Conservation (phyloP, 2,329 filamentous ascomycete genomes). For the Apiospora kogelbergensis region DNA sequence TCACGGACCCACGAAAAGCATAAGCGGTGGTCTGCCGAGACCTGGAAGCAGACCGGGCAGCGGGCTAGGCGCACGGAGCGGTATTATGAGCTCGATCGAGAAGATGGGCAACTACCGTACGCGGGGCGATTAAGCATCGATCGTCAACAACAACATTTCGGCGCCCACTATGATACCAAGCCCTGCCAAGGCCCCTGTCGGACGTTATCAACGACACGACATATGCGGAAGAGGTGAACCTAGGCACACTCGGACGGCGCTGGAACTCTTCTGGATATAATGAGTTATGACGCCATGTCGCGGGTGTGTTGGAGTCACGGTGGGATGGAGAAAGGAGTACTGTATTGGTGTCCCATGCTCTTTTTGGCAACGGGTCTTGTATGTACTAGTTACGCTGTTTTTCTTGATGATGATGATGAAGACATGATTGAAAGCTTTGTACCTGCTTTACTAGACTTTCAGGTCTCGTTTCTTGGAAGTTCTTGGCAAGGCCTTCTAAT, state of each 20-base stretch:
- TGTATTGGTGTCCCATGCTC: background rate
- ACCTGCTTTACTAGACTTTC: background rate
- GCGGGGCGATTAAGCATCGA: slow-evolving; percentile 31
- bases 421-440: slow-evolving; percentile 5
- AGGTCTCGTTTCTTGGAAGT: background rate
- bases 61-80: slow-evolving; percentile 55
- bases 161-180: slow-evolving; percentile 2
- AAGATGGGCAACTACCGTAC: slow-evolving; percentile 72
- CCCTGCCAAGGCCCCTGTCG: background rate
- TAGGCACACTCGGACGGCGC: background rate
- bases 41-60: slow-evolving; percentile 50
- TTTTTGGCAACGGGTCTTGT: slow-evolving; percentile 5
- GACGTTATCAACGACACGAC: background rate
- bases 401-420: slow-evolving; percentile 6
- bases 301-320: background rate
- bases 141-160: background rate
- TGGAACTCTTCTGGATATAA: background rate
- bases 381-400: slow-evolving; percentile 5
- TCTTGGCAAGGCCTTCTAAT: slow-evolving; percentile 1
- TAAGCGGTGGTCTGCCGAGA: slow-evolving; percentile 43
- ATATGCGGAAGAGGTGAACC: background rate
- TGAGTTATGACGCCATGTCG: background rate
- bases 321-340: background rate
- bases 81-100: slow-evolving; percentile 84
- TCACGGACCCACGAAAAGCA: slow-evolving; percentile 47